These are phyloP conservation scores for Bothriochloa decipiens DNA, from an alignment of 176 grass and related monocot genomes.

Conservation along the genomic window DNA sequence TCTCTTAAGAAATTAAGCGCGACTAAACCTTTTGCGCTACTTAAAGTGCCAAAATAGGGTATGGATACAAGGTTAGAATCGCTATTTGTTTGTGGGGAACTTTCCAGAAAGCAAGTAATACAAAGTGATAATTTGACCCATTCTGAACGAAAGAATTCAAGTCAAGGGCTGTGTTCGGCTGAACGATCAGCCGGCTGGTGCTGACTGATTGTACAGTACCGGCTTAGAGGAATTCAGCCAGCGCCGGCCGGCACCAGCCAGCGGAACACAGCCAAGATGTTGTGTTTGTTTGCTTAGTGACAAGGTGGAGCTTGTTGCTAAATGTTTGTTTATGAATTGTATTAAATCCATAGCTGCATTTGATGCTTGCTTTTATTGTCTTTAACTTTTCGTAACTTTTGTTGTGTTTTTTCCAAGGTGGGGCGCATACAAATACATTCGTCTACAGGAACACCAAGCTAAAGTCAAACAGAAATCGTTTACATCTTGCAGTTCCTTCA, in stretches of 20 bases:
- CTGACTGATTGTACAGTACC: too few relatives aligned
- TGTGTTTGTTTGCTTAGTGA: background rate
- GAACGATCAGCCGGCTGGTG: too few relatives aligned
- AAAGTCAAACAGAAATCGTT: constrained; percentile 21
- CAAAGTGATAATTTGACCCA: background rate
- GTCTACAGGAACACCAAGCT: constrained; percentile 21
- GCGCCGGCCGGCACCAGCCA: too few relatives aligned
- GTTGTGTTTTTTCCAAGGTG: constrained; percentile 39
- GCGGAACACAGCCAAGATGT: too few relatives aligned
- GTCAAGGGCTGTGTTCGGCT: too few relatives aligned
- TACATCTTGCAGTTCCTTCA: constrained; percentile 18
- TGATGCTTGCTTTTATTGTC: background rate
- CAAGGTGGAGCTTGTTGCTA: background rate
- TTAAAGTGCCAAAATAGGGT: background rate
- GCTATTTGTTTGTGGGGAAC: background rate
- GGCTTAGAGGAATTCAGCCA: too few relatives aligned
- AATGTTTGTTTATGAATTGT: background rate
- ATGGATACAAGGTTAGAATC: background rate
- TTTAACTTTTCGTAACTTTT: background rate
- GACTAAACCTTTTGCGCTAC: background rate
- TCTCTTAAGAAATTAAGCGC: background rate
- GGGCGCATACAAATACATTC: constrained; percentile 30
- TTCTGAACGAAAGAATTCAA: background rate
- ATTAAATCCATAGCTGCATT: background rate
- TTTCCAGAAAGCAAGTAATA: background rate